These are phyloP conservation scores for Discostella stelligera DNA, from an alignment of 352 stramenopile species.

Conservation along the genomic window DNA sequence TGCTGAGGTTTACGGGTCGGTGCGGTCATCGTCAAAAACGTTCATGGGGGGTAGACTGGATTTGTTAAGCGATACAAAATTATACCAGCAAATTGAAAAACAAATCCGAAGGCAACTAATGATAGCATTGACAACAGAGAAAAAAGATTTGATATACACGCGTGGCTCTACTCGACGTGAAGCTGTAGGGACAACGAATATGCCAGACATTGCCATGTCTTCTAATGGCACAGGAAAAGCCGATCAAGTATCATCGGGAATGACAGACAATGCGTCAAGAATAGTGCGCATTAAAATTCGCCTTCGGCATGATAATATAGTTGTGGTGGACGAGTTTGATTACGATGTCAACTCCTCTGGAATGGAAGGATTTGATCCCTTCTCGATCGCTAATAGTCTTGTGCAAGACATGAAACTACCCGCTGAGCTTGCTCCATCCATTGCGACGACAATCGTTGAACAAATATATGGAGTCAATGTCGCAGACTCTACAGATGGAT, in stretches of 20 bases:
- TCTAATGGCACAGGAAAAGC: slow-evolving; percentile 1
- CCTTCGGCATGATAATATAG: slow-evolving; percentile 60
- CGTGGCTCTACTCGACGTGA: not conserved
- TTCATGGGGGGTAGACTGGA: slow-evolving; percentile 57
- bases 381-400: slow-evolving; percentile 60
- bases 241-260: not conserved
- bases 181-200: not conserved
- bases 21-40: slow-evolving; percentile 40
- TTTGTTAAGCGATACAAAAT: slow-evolving; percentile 50
- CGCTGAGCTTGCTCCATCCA: slow-evolving; percentile 54
- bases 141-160: slow-evolving; percentile 22
- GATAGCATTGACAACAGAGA: slow-evolving; percentile 34
- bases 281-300: slow-evolving; percentile 61
- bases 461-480: slow-evolving; percentile 67
- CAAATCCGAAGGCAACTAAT: slow-evolving; percentile 61
- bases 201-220: slow-evolving; percentile 6
- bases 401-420: slow-evolving; percentile 70
- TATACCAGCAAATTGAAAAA: slow-evolving; percentile 52
- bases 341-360: slow-evolving; percentile 59
- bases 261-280: slow-evolving; percentile 16
- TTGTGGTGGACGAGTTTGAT: slow-evolving; percentile 73
- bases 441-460: slow-evolving; percentile 63
- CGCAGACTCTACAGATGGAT: slow-evolving; percentile 23
- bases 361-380: slow-evolving; percentile 41
- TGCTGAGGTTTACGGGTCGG: slow-evolving; percentile 67